Evolutionary conservation across 345 rosid species (phyloP), one percentile per base, ranked within the genome.

Genomic region (Eutrema heterophyllum): DNA sequence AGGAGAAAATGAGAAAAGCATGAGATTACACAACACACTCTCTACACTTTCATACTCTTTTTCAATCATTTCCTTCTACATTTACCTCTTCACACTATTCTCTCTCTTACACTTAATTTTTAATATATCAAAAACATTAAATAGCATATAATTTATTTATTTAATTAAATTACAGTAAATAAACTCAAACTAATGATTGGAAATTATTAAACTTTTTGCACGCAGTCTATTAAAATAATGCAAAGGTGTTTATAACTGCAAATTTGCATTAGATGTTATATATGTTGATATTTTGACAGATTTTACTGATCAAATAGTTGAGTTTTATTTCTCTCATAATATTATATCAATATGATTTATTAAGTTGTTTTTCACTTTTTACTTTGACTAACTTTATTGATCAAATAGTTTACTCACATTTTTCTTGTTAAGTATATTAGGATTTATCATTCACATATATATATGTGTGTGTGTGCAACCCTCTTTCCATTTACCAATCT

Each of bases 1-100:
- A 50, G 36, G 49, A 52, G 60, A 68, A 75, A 41, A 50, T 29
- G 49, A 52, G 60, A 67, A 44, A 73, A 36, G 70, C 71, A 69
- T 70, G 75, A 70, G 45, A 46, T 48, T 56, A 64, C 72, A 39
- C 46, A 10, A 64, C 18, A 63, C 71, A 76, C 52, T 35, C 65
- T 67, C 35, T 48, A 26, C 67, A 67, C 40, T 32, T 50, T 43
- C 60, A 43, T 50, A 7, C 43, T 46, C 74, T 21, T 53, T 58
- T 62, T 67, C 57, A 76, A 60, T 69, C 59, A 75, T 75, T 52
- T 49, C 63, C 18, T 60, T 59, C 67, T 55, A 53, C 57, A 24
- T 33, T 14, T 26, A 18, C 6, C 9, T 43, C 65, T 70, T 38
- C 45, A 54, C 32, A 27, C 4, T 36, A 56, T 65, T 65, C 51